Conservation (phyloP, 768 basidiomycete genomes). For the Pleurotus platypus region DNA sequence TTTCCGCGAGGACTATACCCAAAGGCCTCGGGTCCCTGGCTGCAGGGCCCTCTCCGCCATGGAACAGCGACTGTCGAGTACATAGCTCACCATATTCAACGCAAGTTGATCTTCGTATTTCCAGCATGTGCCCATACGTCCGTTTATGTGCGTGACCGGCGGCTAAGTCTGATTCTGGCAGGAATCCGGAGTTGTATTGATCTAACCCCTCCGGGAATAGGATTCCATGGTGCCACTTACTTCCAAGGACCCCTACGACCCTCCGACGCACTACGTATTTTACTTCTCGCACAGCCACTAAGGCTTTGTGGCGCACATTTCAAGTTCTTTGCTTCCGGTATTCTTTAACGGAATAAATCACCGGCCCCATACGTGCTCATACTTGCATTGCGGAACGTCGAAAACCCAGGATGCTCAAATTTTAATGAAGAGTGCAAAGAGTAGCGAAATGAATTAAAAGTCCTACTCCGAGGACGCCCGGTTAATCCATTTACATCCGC, state of each 20-base stretch:
- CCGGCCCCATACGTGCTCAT: not conserved
- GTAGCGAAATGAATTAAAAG: too few species aligned
- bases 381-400: too few species aligned
- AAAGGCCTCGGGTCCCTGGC: constrained; percentile 6
- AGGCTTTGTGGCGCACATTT: constrained; percentile 1
- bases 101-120: not conserved
- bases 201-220: constrained; percentile 1
- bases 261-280: not conserved
- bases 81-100: not conserved
- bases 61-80: not conserved
- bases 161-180: constrained; percentile 3
- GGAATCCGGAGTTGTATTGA: constrained; percentile 5
- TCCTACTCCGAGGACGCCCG: too few species aligned
- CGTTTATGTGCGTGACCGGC: constrained; percentile 2
- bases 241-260: constrained; percentile 9
- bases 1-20: not conserved
- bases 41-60: not conserved
- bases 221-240: constrained; percentile 6
- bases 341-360: constrained; percentile 8
- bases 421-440: too few species aligned
- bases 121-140: not conserved
- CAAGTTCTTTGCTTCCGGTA: constrained; percentile 7
- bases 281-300: constrained; percentile 7
- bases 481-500: too few species aligned
- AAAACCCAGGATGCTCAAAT: too few species aligned